phyloP scores from a whole-genome alignment of 176 grass and related monocot species.

The Zoysia japonica region DNA sequence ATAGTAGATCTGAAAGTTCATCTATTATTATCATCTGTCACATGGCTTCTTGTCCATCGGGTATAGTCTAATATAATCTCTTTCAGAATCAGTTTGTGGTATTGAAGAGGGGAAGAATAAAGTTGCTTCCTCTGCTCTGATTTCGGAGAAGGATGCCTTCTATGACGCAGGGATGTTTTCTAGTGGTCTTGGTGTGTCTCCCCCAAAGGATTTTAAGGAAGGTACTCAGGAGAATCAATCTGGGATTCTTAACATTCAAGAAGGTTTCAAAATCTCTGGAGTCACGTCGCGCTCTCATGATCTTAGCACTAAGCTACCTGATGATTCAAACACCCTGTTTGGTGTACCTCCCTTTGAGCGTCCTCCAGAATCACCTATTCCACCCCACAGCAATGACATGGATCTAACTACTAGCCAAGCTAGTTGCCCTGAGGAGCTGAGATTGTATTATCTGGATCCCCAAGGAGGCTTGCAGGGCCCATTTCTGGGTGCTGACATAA shows the following conservation, averaged over 20 bases:
- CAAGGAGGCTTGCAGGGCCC: slow-evolving; percentile 92
- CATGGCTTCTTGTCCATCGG: slow-evolving; percentile 11
- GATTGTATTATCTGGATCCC: slow-evolving; percentile 88
- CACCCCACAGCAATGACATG: slow-evolving; percentile 16
- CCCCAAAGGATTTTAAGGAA: slow-evolving; percentile 21
- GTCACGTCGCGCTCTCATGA: slow-evolving; percentile 30
- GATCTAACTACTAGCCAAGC: slow-evolving; percentile 36
- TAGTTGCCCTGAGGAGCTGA: slow-evolving; percentile 71
- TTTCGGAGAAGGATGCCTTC: slow-evolving; percentile 51
- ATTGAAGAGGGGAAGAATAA: slow-evolving; percentile 44
- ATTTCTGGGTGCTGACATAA: slow-evolving; percentile 84
- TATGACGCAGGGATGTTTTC: slow-evolving; percentile 34
- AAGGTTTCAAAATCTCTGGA: slow-evolving; percentile 29
- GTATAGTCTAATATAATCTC: slow-evolving; percentile 29
- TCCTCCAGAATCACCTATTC: not conserved
- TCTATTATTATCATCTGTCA: not conserved
- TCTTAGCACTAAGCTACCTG: slow-evolving; percentile 58
- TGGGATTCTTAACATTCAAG: slow-evolving; percentile 23
- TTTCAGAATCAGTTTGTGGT: slow-evolving; percentile 47
- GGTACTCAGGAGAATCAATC: slow-evolving; percentile 15
- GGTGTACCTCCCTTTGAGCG: slow-evolving; percentile 35
- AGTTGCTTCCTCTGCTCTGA: slow-evolving; percentile 23
- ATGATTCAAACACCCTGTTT: slow-evolving; percentile 59
- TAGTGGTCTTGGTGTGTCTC: slow-evolving; percentile 20
- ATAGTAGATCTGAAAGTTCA: not conserved